Evolutionary conservation across 306 rosid species (phyloP).

Genomic region (Albizia julibrissin): DNA sequence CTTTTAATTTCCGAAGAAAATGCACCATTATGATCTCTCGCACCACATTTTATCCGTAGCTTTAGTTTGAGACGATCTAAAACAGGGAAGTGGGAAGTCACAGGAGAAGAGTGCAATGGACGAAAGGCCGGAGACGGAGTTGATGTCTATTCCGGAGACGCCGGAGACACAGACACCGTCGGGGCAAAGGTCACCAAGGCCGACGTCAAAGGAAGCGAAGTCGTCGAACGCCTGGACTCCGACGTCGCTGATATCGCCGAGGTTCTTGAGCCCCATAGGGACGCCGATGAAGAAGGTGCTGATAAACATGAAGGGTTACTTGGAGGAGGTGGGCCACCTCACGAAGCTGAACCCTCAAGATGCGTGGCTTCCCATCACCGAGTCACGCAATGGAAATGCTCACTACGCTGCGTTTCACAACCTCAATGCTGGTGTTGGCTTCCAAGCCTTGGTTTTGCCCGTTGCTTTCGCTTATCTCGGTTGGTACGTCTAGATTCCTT

Average conservation of each 20-base stretch:
- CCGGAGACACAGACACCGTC: constrained; percentile 92
- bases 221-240: constrained; percentile 97
- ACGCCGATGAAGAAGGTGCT: constrained; percentile 97
- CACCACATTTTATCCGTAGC: not conserved
- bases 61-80: not conserved
- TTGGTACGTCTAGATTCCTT: constrained; percentile 53
- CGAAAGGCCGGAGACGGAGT: constrained; percentile 94
- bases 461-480: constrained; percentile 97
- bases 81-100: not conserved
- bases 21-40: too few species aligned
- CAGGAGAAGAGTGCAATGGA: constrained; percentile 51
- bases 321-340: constrained; percentile 95
- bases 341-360: constrained; percentile 98
- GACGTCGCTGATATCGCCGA: constrained; percentile 91
- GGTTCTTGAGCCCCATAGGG: constrained; percentile 96
- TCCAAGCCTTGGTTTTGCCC: constrained; percentile 90
- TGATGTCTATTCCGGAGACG: constrained; percentile 92
- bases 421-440: constrained; percentile 97
- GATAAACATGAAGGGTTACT: constrained; percentile 89
- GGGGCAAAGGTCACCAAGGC: constrained; percentile 90
- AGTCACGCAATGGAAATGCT: constrained; percentile 96
- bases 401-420: constrained; percentile 97
- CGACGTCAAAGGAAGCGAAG: constrained; percentile 66
- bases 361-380: constrained; percentile 99
- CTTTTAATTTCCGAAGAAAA: too few species aligned